These are phyloP conservation scores for Neurospora sp. DNA, from an alignment of 495 filamentous ascomycete species.

Conservation along the genomic window DNA sequence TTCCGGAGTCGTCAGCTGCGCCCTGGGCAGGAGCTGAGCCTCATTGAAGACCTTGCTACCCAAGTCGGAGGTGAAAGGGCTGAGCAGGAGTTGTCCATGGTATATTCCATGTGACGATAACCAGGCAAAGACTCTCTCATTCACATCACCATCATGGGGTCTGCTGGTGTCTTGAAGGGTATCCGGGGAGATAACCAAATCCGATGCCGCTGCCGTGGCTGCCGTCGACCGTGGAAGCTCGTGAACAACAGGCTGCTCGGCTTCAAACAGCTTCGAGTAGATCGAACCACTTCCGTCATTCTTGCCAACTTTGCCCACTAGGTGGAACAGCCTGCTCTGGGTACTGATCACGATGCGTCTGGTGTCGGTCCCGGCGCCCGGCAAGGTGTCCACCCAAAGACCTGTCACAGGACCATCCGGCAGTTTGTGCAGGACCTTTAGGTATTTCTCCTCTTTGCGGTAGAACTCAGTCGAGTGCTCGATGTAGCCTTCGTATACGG, in stretches of 20 bases:
- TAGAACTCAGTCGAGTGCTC: constrained; percentile 92
- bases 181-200: constrained; percentile 68
- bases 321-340: constrained; percentile 62
- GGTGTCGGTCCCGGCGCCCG: constrained; percentile 49
- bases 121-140: constrained; percentile 81
- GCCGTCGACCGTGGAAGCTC: constrained; percentile 49
- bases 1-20: constrained; percentile 58
- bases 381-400: constrained; percentile 65
- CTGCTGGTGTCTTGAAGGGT: constrained; percentile 40
- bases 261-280: constrained; percentile 79
- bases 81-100: constrained; percentile 61
- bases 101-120: constrained; percentile 79
- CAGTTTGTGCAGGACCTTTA: constrained; percentile 68
- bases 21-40: constrained; percentile 63
- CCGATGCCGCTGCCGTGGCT: constrained; percentile 49
- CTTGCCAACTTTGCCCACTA: constrained; percentile 63
- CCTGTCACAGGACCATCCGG: constrained; percentile 72
- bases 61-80: constrained; percentile 42
- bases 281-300: constrained; percentile 77
- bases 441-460: constrained; percentile 84
- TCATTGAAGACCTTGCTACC: constrained; percentile 57
- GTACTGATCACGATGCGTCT: constrained; percentile 72
- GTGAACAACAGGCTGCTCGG: constrained; percentile 63
- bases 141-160: constrained; percentile 25
- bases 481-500: constrained; percentile 91